Conservation (phyloP, 768 basidiomycete species). For the Steccherinum ochraceum region DNA sequence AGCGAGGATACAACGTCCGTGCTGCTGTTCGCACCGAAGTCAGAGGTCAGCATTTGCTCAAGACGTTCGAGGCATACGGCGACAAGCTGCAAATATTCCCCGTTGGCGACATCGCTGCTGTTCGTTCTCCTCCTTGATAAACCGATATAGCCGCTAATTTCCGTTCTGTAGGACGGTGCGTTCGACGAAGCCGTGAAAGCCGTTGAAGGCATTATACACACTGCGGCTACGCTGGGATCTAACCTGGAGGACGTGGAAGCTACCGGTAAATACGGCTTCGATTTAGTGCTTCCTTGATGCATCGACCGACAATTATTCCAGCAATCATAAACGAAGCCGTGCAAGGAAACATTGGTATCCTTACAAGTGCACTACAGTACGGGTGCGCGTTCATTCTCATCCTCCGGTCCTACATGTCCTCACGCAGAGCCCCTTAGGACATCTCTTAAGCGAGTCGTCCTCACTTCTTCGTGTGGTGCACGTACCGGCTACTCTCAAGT, state of each 20-base stretch:
- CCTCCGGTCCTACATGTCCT: too few species aligned
- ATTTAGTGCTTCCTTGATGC: background rate
- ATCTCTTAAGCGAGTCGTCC: slow-evolving; percentile 11
- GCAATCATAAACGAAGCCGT: slow-evolving; percentile 65
- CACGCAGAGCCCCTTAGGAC: too few species aligned
- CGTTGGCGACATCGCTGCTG: slow-evolving; percentile 59
- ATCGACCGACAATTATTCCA: background rate
- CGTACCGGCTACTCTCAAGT: background rate
- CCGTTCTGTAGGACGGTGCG: slow-evolving; percentile 10
- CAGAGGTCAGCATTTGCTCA: slow-evolving; percentile 49
- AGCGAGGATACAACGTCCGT: slow-evolving; percentile 52
- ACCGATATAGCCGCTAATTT: too few species aligned
- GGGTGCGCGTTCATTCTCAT: too few species aligned
- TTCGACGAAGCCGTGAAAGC: slow-evolving; percentile 19
- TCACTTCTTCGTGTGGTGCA: background rate
- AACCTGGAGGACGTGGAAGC: background rate
- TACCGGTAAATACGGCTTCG: background rate
- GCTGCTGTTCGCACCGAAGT: slow-evolving; percentile 54
- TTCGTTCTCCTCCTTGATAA: background rate
- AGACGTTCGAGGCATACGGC: slow-evolving; percentile 44
- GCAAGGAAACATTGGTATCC: slow-evolving; percentile 55
- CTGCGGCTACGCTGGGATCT: slow-evolving; percentile 1
- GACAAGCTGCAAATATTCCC: slow-evolving; percentile 54
- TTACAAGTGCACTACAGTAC: slow-evolving; percentile 47
- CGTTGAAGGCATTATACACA: slow-evolving; percentile 18